These are phyloP conservation scores for Termitomyces sp. DNA, from an alignment of 1,284 basidiomycete species.

Conservation along the genomic window DNA sequence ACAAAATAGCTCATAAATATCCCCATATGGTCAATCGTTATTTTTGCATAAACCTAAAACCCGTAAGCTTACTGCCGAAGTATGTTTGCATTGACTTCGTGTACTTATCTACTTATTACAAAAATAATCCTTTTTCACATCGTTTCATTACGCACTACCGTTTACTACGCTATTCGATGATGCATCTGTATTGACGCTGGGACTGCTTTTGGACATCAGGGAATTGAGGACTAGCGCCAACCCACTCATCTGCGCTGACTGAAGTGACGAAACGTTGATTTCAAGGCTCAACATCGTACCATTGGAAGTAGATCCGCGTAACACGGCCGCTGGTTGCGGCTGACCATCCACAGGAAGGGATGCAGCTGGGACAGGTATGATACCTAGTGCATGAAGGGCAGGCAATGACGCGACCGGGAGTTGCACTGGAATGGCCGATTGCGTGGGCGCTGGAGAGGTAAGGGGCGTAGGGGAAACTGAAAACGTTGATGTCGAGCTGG, in stretches of 20 bases:
- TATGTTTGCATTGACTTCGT: no score
- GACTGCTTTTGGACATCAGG: constrained; percentile 41
- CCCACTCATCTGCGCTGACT: constrained; percentile 67
- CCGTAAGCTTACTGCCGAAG: no score
- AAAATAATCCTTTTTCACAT: neutral
- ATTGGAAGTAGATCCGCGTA: constrained; percentile 62
- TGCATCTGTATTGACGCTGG: constrained; percentile 10
- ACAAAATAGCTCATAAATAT: neutral
- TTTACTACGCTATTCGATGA: neutral
- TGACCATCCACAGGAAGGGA: constrained; percentile 52
- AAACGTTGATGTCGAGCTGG: constrained; percentile 31
- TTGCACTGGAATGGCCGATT: constrained; percentile 61
- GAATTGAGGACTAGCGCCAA: constrained; percentile 66
- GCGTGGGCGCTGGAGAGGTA: constrained; percentile 16
- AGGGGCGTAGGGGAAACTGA: constrained; percentile 27
- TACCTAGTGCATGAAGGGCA: constrained; percentile 64
- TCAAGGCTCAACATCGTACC: constrained; percentile 68
- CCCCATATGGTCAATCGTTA: neutral
- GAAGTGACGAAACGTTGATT: constrained; percentile 67
- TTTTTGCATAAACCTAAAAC: no score
- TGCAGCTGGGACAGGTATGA: constrained; percentile 62
- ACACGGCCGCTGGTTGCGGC: constrained; percentile 61
- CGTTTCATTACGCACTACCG: neutral
- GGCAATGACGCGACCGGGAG: constrained; percentile 66
- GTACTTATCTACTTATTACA: neutral